Evolutionary conservation across 1,284 basidiomycete genomes (phyloP).

Genomic region (Gymnopus androsaceus): DNA sequence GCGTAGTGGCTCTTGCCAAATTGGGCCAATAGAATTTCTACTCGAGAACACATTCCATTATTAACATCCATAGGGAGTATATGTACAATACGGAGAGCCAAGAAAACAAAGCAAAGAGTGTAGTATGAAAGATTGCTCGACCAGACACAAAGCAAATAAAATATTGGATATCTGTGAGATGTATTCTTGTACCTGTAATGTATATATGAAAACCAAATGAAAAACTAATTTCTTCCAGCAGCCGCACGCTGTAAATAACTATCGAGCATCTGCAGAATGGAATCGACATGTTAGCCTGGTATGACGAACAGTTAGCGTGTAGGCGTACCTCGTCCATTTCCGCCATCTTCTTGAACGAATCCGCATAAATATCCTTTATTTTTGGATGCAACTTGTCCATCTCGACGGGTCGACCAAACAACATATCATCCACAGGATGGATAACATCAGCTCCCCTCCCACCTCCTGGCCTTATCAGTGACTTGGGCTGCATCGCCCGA

Average conservation of each 20-base stretch:
- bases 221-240: neutral
- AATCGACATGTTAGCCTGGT: neutral
- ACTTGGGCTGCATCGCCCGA: constrained; percentile 43
- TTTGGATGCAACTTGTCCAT: constrained; percentile 68
- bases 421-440: constrained; percentile 68
- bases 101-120: too few relatives aligned
- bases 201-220: too few relatives aligned
- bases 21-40: too few relatives aligned
- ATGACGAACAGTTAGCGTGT: neutral
- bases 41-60: too few relatives aligned
- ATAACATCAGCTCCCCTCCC: constrained; percentile 31
- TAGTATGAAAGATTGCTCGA: too few relatives aligned
- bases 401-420: constrained; percentile 72
- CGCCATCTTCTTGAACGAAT: constrained; percentile 73
- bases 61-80: too few relatives aligned
- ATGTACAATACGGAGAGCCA: too few relatives aligned
- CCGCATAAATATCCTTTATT: constrained; percentile 70
- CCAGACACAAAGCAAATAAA: too few relatives aligned
- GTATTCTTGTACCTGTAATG: too few relatives aligned
- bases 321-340: constrained; percentile 73
- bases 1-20: too few relatives aligned
- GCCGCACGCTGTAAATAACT: constrained; percentile 8
- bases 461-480: constrained; percentile 28
- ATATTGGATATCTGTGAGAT: too few relatives aligned
- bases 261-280: constrained; percentile 8